A percentile compares a stretch with the other conserved stretches of the same genome.
phyloP scores from a whole-genome alignment of 176 grass and related monocot genomes.

The Bromus sterilis region DNA sequence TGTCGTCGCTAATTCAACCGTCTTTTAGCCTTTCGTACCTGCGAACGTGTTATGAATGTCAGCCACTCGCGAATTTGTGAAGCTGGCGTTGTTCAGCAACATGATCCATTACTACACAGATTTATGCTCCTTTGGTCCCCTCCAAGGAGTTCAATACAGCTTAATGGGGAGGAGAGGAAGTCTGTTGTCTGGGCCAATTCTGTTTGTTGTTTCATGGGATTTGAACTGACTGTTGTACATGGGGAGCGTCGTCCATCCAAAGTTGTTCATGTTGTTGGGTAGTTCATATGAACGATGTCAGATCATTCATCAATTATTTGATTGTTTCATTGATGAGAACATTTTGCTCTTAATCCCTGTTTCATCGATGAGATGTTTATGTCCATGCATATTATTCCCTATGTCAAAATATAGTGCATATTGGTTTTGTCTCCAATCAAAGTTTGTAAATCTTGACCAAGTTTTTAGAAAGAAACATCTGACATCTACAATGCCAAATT shows the following conservation, averaged over 20 bases:
- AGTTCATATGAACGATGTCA: slow-evolving; percentile 1
- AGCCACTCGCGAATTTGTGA: not conserved
- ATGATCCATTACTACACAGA: slow-evolving; percentile 22
- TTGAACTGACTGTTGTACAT: slow-evolving; percentile 21
- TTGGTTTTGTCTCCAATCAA: not conserved
- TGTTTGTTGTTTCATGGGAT: not conserved
- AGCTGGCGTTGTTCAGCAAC: slow-evolving; percentile 16
- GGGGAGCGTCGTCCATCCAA: not conserved
- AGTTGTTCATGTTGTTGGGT: slow-evolving; percentile 22
- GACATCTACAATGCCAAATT: not conserved
- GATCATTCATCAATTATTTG: slow-evolving; percentile 16
- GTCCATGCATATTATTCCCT: not conserved
- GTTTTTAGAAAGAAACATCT: not conserved
- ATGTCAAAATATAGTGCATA: not conserved
- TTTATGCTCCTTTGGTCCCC: slow-evolving; percentile 9
- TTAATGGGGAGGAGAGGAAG: not conserved
- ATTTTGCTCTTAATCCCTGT: not conserved
- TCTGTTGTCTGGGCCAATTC: not conserved
- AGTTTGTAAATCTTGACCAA: not conserved
- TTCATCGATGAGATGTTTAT: not conserved
- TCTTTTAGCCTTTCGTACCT: not conserved
- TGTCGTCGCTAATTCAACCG: not conserved
- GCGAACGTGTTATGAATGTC: not conserved
- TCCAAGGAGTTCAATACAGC: not conserved
- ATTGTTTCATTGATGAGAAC: slow-evolving; percentile 24